phyloP scores from a whole-genome alignment of 805 yeast species.

The Wickerhamiella parazyma region DNA sequence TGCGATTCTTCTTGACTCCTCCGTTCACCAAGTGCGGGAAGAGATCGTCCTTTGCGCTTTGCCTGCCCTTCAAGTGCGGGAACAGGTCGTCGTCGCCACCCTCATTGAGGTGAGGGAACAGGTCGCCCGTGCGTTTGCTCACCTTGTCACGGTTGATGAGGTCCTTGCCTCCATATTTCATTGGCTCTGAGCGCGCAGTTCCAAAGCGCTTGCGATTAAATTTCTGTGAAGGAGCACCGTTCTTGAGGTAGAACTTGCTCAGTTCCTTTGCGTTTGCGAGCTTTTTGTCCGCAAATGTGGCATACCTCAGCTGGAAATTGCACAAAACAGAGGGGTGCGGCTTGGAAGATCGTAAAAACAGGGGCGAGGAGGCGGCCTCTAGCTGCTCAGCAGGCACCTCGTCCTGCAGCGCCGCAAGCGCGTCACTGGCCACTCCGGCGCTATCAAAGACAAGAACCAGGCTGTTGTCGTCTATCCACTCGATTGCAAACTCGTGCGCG shows the following conservation, averaged over 20 bases:
- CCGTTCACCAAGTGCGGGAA: slow-evolving; percentile 25
- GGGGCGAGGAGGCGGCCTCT: slow-evolving; percentile 12
- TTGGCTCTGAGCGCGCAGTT: slow-evolving; percentile 18
- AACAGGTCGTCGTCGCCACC: slow-evolving; percentile 9
- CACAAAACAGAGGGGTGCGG: slow-evolving; percentile 26
- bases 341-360: slow-evolving; percentile 22
- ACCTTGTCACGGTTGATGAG: slow-evolving; percentile 10
- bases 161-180: slow-evolving; percentile 19
- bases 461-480: slow-evolving; percentile 56
- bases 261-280: slow-evolving; percentile 41
- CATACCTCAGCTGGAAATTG: slow-evolving; percentile 34
- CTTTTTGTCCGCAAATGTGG: slow-evolving; percentile 43
- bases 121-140: not conserved
- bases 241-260: slow-evolving; percentile 50
- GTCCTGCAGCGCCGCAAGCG: slow-evolving; percentile 20
- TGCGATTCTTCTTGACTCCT: slow-evolving; percentile 10
- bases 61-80: slow-evolving; percentile 1
- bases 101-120: slow-evolving; percentile 13
- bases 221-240: slow-evolving; percentile 51
- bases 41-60: slow-evolving; percentile 24
- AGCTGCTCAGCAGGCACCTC: too few relatives aligned
- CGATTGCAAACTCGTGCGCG: slow-evolving; percentile 28
- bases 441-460: slow-evolving; percentile 42
- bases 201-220: slow-evolving; percentile 20
- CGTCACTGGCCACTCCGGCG: slow-evolving; percentile 28